Evolutionary conservation across 768 basidiomycete species (phyloP), one percentile per base, ranked within the genome.

Genomic region (Termitomyces sp.): DNA sequence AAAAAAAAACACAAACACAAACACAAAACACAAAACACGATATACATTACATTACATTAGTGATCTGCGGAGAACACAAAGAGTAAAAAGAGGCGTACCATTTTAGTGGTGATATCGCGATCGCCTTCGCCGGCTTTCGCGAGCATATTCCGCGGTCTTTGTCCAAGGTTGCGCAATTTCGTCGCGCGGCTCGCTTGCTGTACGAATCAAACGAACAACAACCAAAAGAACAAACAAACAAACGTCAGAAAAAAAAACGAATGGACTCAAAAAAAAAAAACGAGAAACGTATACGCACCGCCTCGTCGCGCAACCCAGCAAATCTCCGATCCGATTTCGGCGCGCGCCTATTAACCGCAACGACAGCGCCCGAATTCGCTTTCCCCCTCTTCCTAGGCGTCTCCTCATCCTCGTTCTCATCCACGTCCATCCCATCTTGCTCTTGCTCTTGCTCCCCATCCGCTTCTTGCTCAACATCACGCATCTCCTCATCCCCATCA

Each of bases 41-140:
- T n/a, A n/a, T n/a, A n/a, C n/a, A n/a, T n/a, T n/a, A n/a, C n/a
- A n/a, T n/a, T 50, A 59, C 56, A 22, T 59, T 24, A 33, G 49
- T 44, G 15, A 60, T 49, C 59, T 22, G 59, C 37, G 60, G 54
- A 53, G 49, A 15, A n/a, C n/a, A n/a, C 27, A 27, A 27, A 2
- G 27, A 27, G 27, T 4, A 27, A 27, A 27, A 27, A 27, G 4
- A 27, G 3, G 27, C 2, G 27, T 54, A 92, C 92, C 91, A 89
- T 93, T 81, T 93, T 93, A 62, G 80, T 81, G 68, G 76, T 81
- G 75, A 93, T 93, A 12, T 81, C 81, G 63, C 91, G 86, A 76
- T 95, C 93, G 59, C 84, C 79, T 81, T 99, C 96, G 59, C 91
- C 92, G 41, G 95, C 95, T 70, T 89, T 93, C 27, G 93, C 96